Conservation (phyloP, 1,284 basidiomycete genomes). For the Cryptococcus depauperatus region DNA sequence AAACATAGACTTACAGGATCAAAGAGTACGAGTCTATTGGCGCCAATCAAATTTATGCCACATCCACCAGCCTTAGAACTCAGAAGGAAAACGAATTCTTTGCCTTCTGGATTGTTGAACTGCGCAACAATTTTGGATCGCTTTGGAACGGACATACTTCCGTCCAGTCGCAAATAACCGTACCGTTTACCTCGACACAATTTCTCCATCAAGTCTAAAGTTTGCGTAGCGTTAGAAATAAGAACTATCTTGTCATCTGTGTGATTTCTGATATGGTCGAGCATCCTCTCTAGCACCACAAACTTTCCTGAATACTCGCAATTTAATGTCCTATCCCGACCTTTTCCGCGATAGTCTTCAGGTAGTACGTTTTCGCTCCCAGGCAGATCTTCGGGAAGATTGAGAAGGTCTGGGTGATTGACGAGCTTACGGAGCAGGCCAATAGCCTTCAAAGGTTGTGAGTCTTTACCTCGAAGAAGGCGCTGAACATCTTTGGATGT, state of each 20-base stretch:
- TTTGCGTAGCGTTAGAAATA: conserved; percentile 98
- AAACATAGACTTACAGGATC: conserved; percentile 65
- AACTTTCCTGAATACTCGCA: conserved; percentile 88
- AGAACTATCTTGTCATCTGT: conserved; percentile 97
- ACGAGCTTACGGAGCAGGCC: conserved; percentile 94
- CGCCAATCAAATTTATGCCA: conserved; percentile 96
- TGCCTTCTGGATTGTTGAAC: conserved; percentile 92
- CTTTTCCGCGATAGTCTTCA: conserved; percentile 54
- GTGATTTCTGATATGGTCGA: conserved; percentile 66
- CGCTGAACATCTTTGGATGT: conserved; percentile 90
- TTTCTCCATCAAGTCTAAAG: conserved; percentile 87
- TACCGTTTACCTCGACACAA: conserved; percentile 79
- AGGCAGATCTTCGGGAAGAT: conserved; percentile 75
- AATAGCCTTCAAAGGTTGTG: conserved; percentile 95
- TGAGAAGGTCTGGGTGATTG: conserved; percentile 91
- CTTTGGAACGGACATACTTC: conserved; percentile 86
- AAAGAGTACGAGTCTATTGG: conserved; percentile 90
- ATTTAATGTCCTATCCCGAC: conserved; percentile 54
- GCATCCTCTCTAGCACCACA: conserved; percentile 82
- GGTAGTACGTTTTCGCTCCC: conserved; percentile 81
- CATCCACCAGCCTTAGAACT: conserved; percentile 97
- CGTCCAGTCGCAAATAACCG: conserved; percentile 86
- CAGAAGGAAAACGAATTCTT: conserved; percentile 91
- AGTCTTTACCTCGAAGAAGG: conserved; percentile 77
- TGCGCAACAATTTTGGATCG: conserved; percentile 95